These are phyloP conservation scores for Atkinsonella hypoxylon DNA, from an alignment of 2,329 filamentous ascomycete species.

Conservation along the genomic window DNA sequence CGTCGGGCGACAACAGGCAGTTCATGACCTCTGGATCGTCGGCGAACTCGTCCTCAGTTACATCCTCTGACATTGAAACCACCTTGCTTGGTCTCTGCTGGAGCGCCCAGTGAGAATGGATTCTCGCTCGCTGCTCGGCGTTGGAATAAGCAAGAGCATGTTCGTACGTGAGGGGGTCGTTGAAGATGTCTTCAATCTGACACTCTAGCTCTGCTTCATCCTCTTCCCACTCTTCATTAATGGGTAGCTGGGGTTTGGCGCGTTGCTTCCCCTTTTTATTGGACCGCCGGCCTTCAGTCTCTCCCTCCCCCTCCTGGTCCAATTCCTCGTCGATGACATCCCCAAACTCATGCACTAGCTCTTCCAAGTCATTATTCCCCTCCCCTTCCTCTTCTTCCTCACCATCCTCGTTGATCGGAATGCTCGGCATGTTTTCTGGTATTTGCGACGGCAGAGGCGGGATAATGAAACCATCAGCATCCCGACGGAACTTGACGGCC, in stretches of 20 bases:
- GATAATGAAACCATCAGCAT: conserved; percentile 59
- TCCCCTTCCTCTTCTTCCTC: conserved; percentile 11
- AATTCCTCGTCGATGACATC: conserved; percentile 24
- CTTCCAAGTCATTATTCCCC: conserved; percentile 24
- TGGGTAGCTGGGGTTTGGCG: conserved; percentile 35
- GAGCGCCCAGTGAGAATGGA: conserved; percentile 40
- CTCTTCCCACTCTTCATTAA: conserved; percentile 49
- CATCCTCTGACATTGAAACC: conserved; percentile 49
- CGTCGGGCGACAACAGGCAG: conserved; percentile 61
- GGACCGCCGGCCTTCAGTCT: conserved; percentile 4
- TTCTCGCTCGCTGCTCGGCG: conserved; percentile 41
- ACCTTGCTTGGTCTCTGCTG: conserved; percentile 34
- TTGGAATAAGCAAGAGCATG: conserved; percentile 47
- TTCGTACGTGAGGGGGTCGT: conserved; percentile 44
- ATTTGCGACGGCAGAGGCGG: conserved; percentile 36
- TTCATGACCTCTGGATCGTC: conserved; percentile 79
- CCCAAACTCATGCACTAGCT: conserved; percentile 32
- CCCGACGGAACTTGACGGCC: conserved; percentile 32
- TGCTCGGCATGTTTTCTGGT: conserved; percentile 17
- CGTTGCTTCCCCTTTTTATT: conserved; percentile 13
- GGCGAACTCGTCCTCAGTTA: conserved; percentile 73
- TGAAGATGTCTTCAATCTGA: conserved; percentile 60
- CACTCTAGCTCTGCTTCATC: conserved; percentile 55
- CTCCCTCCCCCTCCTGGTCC: conserved; percentile 8
- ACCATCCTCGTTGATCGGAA: conserved; percentile 4